These are phyloP conservation scores for Yamadazyma triangularis DNA, from an alignment of 1,139 yeast genomes.

Conservation along the genomic window DNA sequence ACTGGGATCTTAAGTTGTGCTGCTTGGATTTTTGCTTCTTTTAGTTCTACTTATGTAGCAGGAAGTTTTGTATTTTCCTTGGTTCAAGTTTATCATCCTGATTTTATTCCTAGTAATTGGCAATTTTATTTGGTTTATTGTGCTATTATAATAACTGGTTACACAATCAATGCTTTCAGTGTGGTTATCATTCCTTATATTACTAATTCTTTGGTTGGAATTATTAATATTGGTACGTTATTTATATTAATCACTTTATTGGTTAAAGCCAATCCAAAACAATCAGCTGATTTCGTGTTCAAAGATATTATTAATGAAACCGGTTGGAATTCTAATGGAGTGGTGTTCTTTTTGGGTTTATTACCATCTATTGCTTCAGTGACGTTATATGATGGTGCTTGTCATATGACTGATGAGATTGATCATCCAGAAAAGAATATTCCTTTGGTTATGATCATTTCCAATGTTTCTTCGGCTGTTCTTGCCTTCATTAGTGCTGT, in stretches of 20 bases:
- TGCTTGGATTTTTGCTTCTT: conserved; percentile 45
- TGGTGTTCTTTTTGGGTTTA: conserved; percentile 24
- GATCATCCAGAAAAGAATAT: conserved; percentile 22
- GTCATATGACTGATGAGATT: conserved; percentile 29
- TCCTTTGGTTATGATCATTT: conserved; percentile 24
- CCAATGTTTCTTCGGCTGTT: conserved; percentile 19
- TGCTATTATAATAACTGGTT: conserved; percentile 14
- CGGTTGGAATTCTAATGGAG: conserved; percentile 25
- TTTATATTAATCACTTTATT: conserved; percentile 21
- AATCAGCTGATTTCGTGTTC: conserved; percentile 20
- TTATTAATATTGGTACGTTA: conserved; percentile 22
- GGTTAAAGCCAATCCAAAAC: conserved; percentile 19
- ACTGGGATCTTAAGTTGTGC: conserved; percentile 51
- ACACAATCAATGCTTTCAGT: conserved; percentile 17
- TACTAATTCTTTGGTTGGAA: conserved; percentile 15
- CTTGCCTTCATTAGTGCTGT: conserved; percentile 20
- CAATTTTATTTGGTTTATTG: conserved; percentile 20
- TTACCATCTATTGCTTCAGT: conserved; percentile 25
- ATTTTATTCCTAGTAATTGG: conserved; percentile 19
- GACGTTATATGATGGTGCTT: conserved; percentile 24
- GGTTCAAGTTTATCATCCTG: conserved; percentile 27
- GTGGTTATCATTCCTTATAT: conserved; percentile 16
- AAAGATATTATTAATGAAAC: conserved; percentile 20
- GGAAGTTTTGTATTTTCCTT: conserved; percentile 40
- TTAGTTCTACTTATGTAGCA: conserved; percentile 29